Conservation (phyloP, 306 rosid genomes). For the Prunus fruticosa region DNA sequence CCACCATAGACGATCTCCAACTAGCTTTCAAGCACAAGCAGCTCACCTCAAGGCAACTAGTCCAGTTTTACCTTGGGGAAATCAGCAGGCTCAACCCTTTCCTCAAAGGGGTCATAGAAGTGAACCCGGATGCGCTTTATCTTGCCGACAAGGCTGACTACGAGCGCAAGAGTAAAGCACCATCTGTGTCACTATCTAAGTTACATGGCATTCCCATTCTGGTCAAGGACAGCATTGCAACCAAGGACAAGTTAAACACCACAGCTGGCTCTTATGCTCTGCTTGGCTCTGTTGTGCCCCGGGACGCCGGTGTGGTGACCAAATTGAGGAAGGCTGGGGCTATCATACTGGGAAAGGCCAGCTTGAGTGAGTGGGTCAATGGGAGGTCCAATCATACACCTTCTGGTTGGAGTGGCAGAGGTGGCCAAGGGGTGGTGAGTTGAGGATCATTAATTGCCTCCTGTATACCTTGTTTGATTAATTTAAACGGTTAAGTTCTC, state of each 20-base stretch:
- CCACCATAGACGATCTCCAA: conserved; percentile 52
- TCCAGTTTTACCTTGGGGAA: conserved; percentile 39
- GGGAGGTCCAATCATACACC: conserved; percentile 31
- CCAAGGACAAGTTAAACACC: conserved; percentile 49
- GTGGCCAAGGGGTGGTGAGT: conserved; percentile 51
- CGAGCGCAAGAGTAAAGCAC: conserved; percentile 22
- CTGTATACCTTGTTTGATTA: not conserved
- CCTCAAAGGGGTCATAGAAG: conserved; percentile 56
- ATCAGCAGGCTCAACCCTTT: conserved; percentile 46
- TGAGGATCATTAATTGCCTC: not conserved
- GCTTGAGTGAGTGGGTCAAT: conserved; percentile 46
- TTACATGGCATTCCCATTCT: conserved; percentile 67
- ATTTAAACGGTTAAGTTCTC: not conserved
- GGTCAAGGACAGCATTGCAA: conserved; percentile 56
- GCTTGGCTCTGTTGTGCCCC: conserved; percentile 55
- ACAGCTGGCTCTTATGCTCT: conserved; percentile 63
- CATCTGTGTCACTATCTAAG: not conserved
- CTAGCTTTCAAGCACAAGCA: conserved; percentile 33
- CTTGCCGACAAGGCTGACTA: conserved; percentile 61
- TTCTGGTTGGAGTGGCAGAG: conserved; percentile 50
- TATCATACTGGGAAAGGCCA: conserved; percentile 58
- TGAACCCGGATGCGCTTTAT: conserved; percentile 56
- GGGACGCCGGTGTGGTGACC: conserved; percentile 54
- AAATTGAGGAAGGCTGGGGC: conserved; percentile 57
- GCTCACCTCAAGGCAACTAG: conserved; percentile 49